phyloP scores from a whole-genome alignment of 2,329 filamentous ascomycete genomes.

The Teratosphaeria destructans region DNA sequence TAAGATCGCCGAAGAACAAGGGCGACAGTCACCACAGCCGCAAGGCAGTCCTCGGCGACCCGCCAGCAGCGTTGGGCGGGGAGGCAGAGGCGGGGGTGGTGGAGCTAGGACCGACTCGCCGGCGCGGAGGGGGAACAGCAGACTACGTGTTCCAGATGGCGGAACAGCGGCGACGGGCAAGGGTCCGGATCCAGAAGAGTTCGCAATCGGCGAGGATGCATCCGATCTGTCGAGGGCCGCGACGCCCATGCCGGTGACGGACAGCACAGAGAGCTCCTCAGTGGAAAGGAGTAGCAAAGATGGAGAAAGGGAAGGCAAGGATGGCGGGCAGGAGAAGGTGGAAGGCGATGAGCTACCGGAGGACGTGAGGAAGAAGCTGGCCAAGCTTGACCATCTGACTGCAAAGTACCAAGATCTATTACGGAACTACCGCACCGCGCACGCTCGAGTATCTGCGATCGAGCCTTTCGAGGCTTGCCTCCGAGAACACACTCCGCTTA shows the following conservation, averaged over 20 bases:
- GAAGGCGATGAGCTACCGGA: conserved; percentile 50
- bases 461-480: conserved; percentile 88
- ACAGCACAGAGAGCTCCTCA: conserved; percentile 22
- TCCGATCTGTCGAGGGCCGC: conserved; percentile 47
- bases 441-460: conserved; percentile 74
- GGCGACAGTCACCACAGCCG: conserved; percentile 50
- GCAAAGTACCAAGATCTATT: conserved; percentile 80
- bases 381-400: conserved; percentile 84
- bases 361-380: conserved; percentile 64
- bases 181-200: conserved; percentile 72
- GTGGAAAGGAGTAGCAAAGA: conserved; percentile 22
- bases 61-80: conserved; percentile 20
- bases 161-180: conserved; percentile 14
- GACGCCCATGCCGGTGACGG: conserved; percentile 46
- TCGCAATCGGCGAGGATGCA: conserved; percentile 77
- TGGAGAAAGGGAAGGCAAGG: conserved; percentile 14
- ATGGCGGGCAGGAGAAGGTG: conserved; percentile 12
- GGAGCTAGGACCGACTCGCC: conserved; percentile 25
- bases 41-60: conserved; percentile 31
- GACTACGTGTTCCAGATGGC: conserved; percentile 16
- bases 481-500: conserved; percentile 83
- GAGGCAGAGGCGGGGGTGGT: conserved; percentile 32
- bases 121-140: conserved; percentile 14
- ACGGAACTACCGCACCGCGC: conserved; percentile 83
- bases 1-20: conserved; percentile 86